Evolutionary conservation across 2,329 filamentous ascomycete genomes (phyloP).

Genomic region (Canariomyces notabilis): DNA sequence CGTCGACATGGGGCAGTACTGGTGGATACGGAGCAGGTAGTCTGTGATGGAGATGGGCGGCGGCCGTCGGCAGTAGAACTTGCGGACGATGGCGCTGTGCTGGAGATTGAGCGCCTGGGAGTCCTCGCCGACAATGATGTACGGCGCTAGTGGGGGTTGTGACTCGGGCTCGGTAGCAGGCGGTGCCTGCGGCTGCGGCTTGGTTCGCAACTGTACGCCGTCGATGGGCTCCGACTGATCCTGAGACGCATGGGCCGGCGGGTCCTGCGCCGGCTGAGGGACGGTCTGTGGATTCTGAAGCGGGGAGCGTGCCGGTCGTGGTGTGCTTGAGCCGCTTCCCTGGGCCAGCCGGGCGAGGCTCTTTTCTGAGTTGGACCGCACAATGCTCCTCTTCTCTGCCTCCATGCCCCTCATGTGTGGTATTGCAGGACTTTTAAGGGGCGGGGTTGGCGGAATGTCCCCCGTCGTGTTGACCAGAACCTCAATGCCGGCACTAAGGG

Average conservation of each 20-base stretch:
- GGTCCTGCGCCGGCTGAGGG: neutral
- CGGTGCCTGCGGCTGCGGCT: constrained; percentile 7
- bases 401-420: constrained; percentile 61
- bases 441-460: constrained; percentile 76
- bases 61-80: constrained; percentile 86
- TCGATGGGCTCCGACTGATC: constrained; percentile 46
- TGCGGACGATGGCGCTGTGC: constrained; percentile 79
- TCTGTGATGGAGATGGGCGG: constrained; percentile 78
- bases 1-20: constrained; percentile 88
- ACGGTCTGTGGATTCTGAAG: constrained; percentile 5
- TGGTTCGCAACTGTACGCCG: constrained; percentile 45
- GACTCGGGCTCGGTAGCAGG: constrained; percentile 26
- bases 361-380: constrained; percentile 52
- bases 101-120: constrained; percentile 71
- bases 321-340: constrained; percentile 28
- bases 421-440: constrained; percentile 57
- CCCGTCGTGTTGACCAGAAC: constrained; percentile 67
- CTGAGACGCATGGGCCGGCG: constrained; percentile 1
- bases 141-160: constrained; percentile 40
- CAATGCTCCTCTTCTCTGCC: constrained; percentile 56
- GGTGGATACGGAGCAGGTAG: constrained; percentile 81
- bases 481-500: constrained; percentile 70
- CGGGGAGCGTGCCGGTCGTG: constrained; percentile 17
- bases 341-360: constrained; percentile 44
- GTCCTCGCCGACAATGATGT: constrained; percentile 61